Conservation (phyloP, 257 asterid species). For the Solanum corneliomulleri region DNA sequence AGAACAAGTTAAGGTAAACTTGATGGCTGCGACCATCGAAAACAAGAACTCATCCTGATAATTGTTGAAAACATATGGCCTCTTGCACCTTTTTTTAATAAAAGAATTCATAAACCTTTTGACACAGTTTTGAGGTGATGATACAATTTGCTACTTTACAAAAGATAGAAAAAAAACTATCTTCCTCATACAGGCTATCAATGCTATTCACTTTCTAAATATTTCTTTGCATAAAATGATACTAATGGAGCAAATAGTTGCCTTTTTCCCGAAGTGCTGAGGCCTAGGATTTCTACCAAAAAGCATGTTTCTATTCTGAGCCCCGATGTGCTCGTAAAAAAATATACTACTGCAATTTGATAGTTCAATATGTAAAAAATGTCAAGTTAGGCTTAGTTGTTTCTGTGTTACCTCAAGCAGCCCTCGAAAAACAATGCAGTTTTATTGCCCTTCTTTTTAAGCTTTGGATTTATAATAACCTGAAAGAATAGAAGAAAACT, state of each 20-base stretch:
- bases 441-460: conserved; percentile 49
- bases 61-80: background rate
- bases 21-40: background rate
- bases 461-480: conserved; percentile 81
- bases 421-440: conserved; percentile 88
- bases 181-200: background rate
- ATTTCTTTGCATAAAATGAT: background rate
- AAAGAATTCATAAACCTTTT: background rate
- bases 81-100: background rate
- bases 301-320: background rate
- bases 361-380: background rate
- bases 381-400: background rate
- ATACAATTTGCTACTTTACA: background rate
- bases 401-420: conserved; percentile 58
- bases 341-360: background rate
- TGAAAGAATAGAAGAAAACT: conserved; percentile 22
- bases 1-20: background rate
- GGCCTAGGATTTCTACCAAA: background rate
- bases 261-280: background rate
- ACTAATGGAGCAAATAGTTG: background rate
- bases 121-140: background rate
- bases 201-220: background rate
- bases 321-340: background rate
- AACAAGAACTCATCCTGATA: background rate
- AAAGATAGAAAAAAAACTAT: background rate